Base-by-base conservation (phyloP, 208 protist species). In the Wallacemonas sp. region DNA sequence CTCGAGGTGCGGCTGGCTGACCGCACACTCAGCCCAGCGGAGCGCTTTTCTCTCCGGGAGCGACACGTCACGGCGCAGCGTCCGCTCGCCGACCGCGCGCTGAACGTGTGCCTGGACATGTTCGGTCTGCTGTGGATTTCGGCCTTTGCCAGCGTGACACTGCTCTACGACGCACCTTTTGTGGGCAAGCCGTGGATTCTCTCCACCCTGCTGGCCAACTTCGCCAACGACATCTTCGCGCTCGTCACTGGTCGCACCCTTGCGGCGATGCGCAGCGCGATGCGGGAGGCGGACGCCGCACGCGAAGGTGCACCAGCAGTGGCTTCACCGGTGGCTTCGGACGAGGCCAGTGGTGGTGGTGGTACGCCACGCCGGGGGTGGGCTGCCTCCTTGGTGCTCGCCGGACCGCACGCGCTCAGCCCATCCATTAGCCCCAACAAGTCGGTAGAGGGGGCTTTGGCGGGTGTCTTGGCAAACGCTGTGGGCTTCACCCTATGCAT, bases 391-490 rank as follows among this genome's bases (percentile, higher is more conserved):
- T 19, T 79, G 15, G 12, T 85, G 22, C 59, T 85, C 38, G 32
- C 63, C 44, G 68, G 71, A 1, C 80, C 83, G 0, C 87, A 89
- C 36, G 65, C 78, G 1, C 78, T 97, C 15, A 86, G 68, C 54
- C 70, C 44, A 6, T 39, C 65, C 15, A 85, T 97, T 44, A 94
- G 87, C 61, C 92, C 92, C n/a, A 93, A 95, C 71, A 97, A 97
- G 57, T 94, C 89, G 1, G 37, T 91, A 4, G 92, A 95, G 48
- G 92, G 89, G 12, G 92, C 84, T 6, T 62, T 93, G 30, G 76
- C 76, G 3, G 90, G 90, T 26, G 69, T 92, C 21, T 15, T 92
- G 21, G 50, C 71, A 19, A 89, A 82, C 57, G 70, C 74, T 1
- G 33, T 91, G 21, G 67, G 63, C 34, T 91, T 94, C 71, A 52